A percentile compares a stretch with the other conserved stretches of the same genome.
phyloP scores from a whole-genome alignment of 2,329 filamentous ascomycete genomes.

The Ophiostoma pallidulum region DNA sequence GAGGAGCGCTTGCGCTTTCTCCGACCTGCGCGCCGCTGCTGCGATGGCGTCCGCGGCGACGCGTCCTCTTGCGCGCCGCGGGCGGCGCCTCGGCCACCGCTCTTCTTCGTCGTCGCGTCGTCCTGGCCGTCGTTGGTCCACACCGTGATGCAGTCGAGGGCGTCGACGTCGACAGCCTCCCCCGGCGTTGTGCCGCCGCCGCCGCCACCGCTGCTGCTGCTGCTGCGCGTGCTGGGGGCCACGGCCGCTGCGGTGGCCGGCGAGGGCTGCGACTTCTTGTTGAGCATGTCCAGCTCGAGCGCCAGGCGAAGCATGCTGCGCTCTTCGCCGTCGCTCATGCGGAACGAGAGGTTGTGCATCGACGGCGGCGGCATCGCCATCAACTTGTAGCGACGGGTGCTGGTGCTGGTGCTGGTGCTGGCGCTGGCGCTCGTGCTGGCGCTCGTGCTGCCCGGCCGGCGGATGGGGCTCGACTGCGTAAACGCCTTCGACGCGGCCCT shows the following conservation, averaged over 20 bases:
- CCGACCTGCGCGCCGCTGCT: conserved; percentile 1
- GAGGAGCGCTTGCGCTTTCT: conserved; percentile 16
- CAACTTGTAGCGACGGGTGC: conserved; percentile 4
- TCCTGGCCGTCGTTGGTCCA: conserved; percentile 12
- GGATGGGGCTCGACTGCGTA: conserved; percentile 13
- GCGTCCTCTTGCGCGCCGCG: conserved; percentile 7
- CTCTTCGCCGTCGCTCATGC: conserved; percentile 36
- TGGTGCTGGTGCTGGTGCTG: neutral
- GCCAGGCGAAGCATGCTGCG: conserved; percentile 38
- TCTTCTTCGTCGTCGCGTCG: no score
- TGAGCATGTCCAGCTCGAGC: conserved; percentile 34
- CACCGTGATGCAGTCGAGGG: conserved; percentile 27
- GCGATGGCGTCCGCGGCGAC: neutral
- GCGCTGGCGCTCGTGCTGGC: neutral
- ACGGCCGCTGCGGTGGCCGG: conserved; percentile 19
- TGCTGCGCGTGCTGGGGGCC: conserved; percentile 19
- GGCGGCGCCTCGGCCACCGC: no score
- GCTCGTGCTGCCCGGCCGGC: neutral
- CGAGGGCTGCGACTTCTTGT: conserved; percentile 18
- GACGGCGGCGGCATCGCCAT: conserved; percentile 9
- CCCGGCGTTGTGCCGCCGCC: no score
- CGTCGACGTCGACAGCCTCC: neutral
- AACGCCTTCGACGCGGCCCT: neutral
- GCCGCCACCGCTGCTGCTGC: conserved; percentile 17
- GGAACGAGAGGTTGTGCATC: conserved; percentile 26